phyloP scores from a whole-genome alignment of 345 rosid genomes.

The Psidium guajava region DNA sequence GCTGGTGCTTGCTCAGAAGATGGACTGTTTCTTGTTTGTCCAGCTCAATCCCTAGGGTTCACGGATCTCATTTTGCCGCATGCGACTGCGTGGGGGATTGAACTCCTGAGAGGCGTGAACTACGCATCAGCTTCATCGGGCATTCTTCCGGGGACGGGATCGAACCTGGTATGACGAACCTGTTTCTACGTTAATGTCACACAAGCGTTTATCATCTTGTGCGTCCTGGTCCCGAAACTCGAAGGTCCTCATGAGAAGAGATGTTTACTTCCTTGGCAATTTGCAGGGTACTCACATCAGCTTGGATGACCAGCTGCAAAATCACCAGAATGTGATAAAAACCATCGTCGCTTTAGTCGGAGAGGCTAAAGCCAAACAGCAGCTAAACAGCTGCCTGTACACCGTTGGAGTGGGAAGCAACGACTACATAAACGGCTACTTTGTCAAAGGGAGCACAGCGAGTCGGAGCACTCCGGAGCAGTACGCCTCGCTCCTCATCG shows the following conservation, averaged over 20 bases:
- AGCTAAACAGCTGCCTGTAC: conserved; percentile 21
- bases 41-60: conserved; percentile 31
- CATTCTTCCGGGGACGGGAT: conserved; percentile 24
- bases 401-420: conserved; percentile 24
- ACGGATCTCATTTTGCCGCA: conserved; percentile 15
- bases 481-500: conserved; percentile 8
- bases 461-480: conserved; percentile 1
- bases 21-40: neutral
- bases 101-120: conserved; percentile 22
- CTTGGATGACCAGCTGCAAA: conserved; percentile 24
- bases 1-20: neutral
- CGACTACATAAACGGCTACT: conserved; percentile 37
- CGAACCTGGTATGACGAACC: conserved; percentile 3
- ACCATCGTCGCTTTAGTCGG: neutral
- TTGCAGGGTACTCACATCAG: conserved; percentile 36
- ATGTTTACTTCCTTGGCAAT: neutral
- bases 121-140: conserved; percentile 44
- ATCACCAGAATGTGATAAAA: conserved; percentile 9
- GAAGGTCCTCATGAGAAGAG: neutral
- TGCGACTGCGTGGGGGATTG: neutral
- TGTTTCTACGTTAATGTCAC: too few relatives aligned
- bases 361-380: neutral
- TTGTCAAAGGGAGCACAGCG: conserved; percentile 4
- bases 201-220: neutral
- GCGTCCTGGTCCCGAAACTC: neutral